phyloP scores from a whole-genome alignment of 2,329 filamentous ascomycete species.

The Fusarium sp. region DNA sequence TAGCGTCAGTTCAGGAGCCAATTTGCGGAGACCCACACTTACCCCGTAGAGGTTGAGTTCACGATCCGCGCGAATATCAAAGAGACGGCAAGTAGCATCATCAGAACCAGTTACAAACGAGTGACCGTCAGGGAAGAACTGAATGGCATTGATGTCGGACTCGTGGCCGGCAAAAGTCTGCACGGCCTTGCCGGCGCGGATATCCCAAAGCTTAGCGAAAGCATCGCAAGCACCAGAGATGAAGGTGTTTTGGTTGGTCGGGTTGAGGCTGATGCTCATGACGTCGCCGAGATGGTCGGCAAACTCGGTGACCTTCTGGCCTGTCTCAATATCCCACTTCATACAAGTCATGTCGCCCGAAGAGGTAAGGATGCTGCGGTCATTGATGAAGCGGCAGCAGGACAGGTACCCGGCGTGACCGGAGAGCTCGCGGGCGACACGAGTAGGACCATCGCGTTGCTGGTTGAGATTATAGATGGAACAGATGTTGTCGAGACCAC shows the following conservation, averaged over 20 bases:
- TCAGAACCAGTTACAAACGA: conserved; percentile 98
- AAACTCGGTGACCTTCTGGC: conserved; percentile 97
- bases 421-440: conserved; percentile 94
- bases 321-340: conserved; percentile 99
- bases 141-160: conserved; percentile 99
- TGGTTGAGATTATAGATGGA: conserved; percentile 99
- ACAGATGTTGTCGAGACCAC: conserved; percentile 99
- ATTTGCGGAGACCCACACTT: conserved; percentile 55
- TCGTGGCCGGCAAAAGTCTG: conserved; percentile 99
- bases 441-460: conserved; percentile 93
- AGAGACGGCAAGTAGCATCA: conserved; percentile 96
- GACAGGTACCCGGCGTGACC: conserved; percentile 98
- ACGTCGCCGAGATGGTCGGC: conserved; percentile 98
- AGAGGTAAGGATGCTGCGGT: conserved; percentile 96
- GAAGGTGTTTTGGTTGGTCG: conserved; percentile 98
- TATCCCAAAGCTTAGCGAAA: conserved; percentile 99
- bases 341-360: conserved; percentile 99
- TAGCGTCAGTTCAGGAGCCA: conserved; percentile 26
- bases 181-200: conserved; percentile 96
- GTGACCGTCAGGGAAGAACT: conserved; percentile 99
- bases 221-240: conserved; percentile 99
- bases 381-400: conserved; percentile 99
- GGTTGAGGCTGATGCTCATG: conserved; percentile 99
- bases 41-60: conserved; percentile 79
- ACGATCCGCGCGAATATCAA: conserved; percentile 96